Base-by-base conservation (phyloP, 1,284 basidiomycete genomes). In the Rhodotorula glutinis region DNA sequence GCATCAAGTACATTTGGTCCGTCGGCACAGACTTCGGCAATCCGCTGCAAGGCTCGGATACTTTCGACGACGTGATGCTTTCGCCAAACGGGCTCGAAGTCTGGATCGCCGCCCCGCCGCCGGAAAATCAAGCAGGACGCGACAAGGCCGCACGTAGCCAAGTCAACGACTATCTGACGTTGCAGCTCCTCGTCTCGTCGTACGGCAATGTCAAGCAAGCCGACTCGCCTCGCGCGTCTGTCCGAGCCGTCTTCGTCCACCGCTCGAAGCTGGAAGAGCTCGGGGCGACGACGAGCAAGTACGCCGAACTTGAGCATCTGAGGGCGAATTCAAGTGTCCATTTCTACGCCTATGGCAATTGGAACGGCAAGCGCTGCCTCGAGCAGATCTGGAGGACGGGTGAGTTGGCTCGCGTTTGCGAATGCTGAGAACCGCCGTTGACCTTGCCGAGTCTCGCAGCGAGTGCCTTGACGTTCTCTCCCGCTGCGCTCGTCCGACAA, bases 161-260 rank as follows among this genome's bases (percentile, higher is more conserved):
- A 66, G 1, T 73, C 73, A 23, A 76, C 33, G 66, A 76, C 73
- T 74, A 77, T 74, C 53, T 71, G 69, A 71, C 78, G 62, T 61
- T 77, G 72, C 63, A 79, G 65, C 53, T 74, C 74, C 56, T 79
- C 75, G 74, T 76, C 75, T 29, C 78, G 75, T 62, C 71, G 74
- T 4, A 77, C 73, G 44, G 68, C 69, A 57, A 76, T 75, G 59
- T 76, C 65, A 38, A 76, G 75, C 67, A 73, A 54, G 21, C 77
- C 73, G 47, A 78, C 71, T 74, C 63, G 57, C 61, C 30, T 66
- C 67, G 30, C 73, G 51, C 49, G 62, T 38, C 38, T 51, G 76
- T 77, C 58, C 75, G 76, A 14, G 75, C 74, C 13, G 75, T 73
- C 63, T 76, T 76, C 49, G 62, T 73, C 55, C 79, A 69, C 63